Percentiles rank a stretch among this genome's conserved stretches.
Conservation (phyloP, 2,329 filamentous ascomycete genomes). For the Alternaria metachromatica region DNA sequence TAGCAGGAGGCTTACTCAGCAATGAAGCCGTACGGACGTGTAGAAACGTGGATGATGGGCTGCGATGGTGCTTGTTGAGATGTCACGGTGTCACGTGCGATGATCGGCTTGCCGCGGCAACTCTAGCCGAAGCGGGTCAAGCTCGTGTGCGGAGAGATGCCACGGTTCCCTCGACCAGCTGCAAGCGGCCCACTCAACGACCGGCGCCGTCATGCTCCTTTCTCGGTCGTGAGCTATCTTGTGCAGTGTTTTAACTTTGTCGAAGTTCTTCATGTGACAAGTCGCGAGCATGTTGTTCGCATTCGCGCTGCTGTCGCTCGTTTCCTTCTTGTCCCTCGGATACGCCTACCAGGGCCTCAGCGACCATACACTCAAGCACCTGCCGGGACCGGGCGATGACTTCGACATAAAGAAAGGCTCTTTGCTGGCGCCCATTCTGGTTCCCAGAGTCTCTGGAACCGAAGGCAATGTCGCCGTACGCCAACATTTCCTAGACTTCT, state of each 20-base stretch:
- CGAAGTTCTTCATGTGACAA: slow-evolving; percentile 17
- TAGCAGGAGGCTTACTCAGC: not conserved
- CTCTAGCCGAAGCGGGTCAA: not conserved
- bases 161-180: slow-evolving; percentile 5
- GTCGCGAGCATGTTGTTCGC: slow-evolving; percentile 24
- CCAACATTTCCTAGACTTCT: slow-evolving; percentile 86
- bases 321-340: slow-evolving; percentile 34
- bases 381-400: slow-evolving; percentile 74
- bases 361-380: slow-evolving; percentile 72
- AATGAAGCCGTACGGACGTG: not conserved
- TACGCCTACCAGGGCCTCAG: slow-evolving; percentile 68
- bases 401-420: slow-evolving; percentile 82
- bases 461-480: slow-evolving; percentile 76
- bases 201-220: slow-evolving; percentile 1
- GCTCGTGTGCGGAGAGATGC: not conserved
- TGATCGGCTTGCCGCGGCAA: not conserved
- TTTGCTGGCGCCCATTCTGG: slow-evolving; percentile 84
- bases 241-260: not conserved
- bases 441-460: slow-evolving; percentile 87
- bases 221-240: not conserved
- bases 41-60: not conserved
- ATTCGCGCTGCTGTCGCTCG: slow-evolving; percentile 30
- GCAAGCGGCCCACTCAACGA: not conserved
- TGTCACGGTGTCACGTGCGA: slow-evolving; percentile 25
- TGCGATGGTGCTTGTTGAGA: not conserved